Percentiles rank a stretch among this genome's conserved stretches.
Conservation (phyloP, 495 filamentous ascomycete genomes). For the Penicillium daleae region DNA sequence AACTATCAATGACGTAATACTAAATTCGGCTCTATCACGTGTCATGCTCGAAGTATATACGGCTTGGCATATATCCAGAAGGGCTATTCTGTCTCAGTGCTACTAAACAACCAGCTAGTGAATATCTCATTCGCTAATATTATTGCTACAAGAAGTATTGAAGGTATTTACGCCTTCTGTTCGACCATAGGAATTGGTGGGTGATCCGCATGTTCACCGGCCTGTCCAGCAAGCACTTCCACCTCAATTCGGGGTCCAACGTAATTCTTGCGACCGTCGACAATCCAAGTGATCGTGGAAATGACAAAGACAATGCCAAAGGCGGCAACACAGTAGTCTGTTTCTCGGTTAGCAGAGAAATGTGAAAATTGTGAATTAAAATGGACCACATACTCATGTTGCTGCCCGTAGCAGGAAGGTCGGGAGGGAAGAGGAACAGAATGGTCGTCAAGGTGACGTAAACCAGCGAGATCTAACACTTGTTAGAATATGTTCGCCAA, state of each 20-base stretch:
- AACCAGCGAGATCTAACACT: constrained; percentile 58
- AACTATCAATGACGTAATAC: constrained; percentile 25
- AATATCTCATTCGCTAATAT: constrained; percentile 7
- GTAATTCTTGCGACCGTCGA: constrained; percentile 76
- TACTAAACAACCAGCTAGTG: background rate
- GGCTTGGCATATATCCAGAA: background rate
- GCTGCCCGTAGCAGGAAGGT: constrained; percentile 63
- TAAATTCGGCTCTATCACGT: constrained; percentile 7
- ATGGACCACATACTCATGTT: constrained; percentile 65
- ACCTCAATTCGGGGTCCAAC: constrained; percentile 61
- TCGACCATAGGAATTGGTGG: constrained; percentile 27
- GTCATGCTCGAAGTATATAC: constrained; percentile 10
- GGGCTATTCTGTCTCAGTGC: background rate
- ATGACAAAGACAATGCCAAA: constrained; percentile 71
- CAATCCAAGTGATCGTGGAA: constrained; percentile 66
- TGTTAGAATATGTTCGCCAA: background rate
- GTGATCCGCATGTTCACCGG: constrained; percentile 18
- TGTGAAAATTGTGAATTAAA: background rate
- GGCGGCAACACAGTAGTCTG: constrained; percentile 71
- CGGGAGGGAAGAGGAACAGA: constrained; percentile 76
- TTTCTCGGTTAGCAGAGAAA: constrained; percentile 16
- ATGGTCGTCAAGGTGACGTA: constrained; percentile 73
- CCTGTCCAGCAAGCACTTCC: constrained; percentile 40
- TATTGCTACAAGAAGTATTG: background rate
- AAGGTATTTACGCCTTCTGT: constrained; percentile 17